A percentile compares a stretch with the other conserved stretches of the same genome.
Evolutionary conservation across 164 flowering plant genomes (phyloP).

Genomic region (Magnolia sinica): DNA sequence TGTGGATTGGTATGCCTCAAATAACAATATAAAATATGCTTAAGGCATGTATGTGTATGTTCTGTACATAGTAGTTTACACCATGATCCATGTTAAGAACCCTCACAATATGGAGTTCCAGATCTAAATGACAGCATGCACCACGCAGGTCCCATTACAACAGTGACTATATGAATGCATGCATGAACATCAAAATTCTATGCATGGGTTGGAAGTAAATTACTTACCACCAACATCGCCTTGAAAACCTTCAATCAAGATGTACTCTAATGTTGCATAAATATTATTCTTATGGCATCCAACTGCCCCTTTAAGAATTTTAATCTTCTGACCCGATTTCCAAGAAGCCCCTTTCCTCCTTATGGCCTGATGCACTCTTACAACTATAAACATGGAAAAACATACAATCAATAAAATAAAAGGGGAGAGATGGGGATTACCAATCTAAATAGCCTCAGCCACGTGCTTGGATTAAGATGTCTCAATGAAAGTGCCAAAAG

Average conservation of each 20-base stretch:
- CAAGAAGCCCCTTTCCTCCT: slow-evolving; percentile 55
- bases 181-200: background rate
- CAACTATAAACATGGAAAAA: slow-evolving; percentile 34
- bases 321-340: slow-evolving; percentile 61
- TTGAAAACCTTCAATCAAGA: slow-evolving; percentile 64
- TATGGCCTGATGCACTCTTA: slow-evolving; percentile 52
- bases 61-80: background rate
- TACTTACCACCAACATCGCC: slow-evolving; percentile 77
- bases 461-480: too few species aligned
- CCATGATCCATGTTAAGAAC: background rate
- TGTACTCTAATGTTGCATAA: slow-evolving; percentile 68
- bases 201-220: background rate
- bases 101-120: background rate
- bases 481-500: background rate
- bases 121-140: background rate
- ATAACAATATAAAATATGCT: too few species aligned
- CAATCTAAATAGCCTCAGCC: too few species aligned
- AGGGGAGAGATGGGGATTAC: background rate
- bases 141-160: background rate
- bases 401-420: background rate
- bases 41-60: background rate
- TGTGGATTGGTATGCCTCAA: background rate
- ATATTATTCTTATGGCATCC: slow-evolving; percentile 47
- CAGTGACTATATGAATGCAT: background rate
- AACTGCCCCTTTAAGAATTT: slow-evolving; percentile 59